These are phyloP conservation scores for Leucoagaricus sp. DNA, from an alignment of 1,284 basidiomycete species.

Conservation along the genomic window DNA sequence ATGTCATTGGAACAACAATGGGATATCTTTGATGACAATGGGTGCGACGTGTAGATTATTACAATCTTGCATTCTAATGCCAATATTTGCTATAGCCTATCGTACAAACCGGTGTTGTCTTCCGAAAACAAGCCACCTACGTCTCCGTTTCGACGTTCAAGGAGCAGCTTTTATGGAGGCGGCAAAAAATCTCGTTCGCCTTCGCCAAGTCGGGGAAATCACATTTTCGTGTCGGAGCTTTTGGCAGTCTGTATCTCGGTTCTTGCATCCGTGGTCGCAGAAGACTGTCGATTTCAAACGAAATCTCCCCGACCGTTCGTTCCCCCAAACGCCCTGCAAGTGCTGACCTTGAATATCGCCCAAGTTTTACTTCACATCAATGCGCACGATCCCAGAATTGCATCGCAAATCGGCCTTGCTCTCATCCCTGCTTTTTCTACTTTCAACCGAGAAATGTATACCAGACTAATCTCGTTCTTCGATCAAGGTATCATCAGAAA, in stretches of 20 bases:
- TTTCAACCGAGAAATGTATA: conserved; percentile 59
- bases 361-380: conserved; percentile 58
- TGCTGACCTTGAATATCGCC: conserved; percentile 61
- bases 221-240: conserved; percentile 46
- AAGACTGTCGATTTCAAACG: conserved; percentile 69
- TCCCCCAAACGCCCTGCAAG: conserved; percentile 69
- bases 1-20: conserved; percentile 57
- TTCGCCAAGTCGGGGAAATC: conserved; percentile 36
- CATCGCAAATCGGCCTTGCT: conserved; percentile 61
- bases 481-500: conserved; percentile 56
- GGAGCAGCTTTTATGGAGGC: conserved; percentile 38
- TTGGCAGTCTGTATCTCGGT: conserved; percentile 61
- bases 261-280: conserved; percentile 59
- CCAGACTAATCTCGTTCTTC: conserved; percentile 62
- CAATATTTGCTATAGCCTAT: conserved; percentile 16
- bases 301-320: conserved; percentile 54
- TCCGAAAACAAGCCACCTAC: conserved; percentile 26
- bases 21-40: conserved; percentile 50
- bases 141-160: conserved; percentile 49
- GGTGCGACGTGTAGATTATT: conserved; percentile 31
- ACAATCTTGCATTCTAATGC: not conserved
- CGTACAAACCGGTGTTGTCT: conserved; percentile 15
- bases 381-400: conserved; percentile 48
- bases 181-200: conserved; percentile 51
- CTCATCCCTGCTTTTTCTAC: conserved; percentile 69